Evolutionary conservation across 2,329 filamentous ascomycete genomes (phyloP), one percentile per base, ranked within the genome.

Genomic region (Coniochaeta sp.): DNA sequence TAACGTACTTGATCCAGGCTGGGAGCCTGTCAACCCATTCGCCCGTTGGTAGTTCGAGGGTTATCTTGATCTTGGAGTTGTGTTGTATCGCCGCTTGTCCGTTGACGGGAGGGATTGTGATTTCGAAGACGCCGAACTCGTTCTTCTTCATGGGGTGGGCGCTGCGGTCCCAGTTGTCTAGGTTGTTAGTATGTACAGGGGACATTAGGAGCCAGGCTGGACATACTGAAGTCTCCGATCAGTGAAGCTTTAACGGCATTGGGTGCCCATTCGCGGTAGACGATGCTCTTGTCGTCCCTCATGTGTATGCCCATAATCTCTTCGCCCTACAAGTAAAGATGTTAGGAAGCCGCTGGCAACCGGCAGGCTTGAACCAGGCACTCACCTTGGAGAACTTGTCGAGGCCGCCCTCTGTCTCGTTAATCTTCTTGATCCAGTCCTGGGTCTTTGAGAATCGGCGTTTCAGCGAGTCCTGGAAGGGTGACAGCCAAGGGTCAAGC

Each of bases 1-100:
- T 96, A 50, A 96, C 94, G 63, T 95, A 90, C 66, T 86, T 96
- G 74, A 97, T 97, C 94, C 94, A 99, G 26, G 91, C 89, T 24
- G 94, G 94, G 50, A 99, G 74, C 59, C 92, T 84, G 71, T 97
- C 92, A 60, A 92, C 83, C 59, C 86, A 81, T 65, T 94, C 86
- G 54, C 91, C 89, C 32, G 76, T 83, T 12, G 89, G 89, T 9
- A 89, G 79, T 48, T 88, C 82, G 68, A 99, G 80, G 9, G 91
- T 89, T 57, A 96, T 89, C 90, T 99, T 99, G 71, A 99, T 72
- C 73, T 96, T 99, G 61, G 91, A 95, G 60, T 96, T 90, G 72
- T 99, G 94, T 48, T 86, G 79, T 62, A 99, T 96, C 4, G 84
- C 85, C 42, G 89, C 78, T 55, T 87, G 73, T 30, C 91, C 91